A percentile compares a stretch with the other conserved stretches of the same genome.
Evolutionary conservation across 179 eudicot species (phyloP).

Genomic region (Camellia oleifera): DNA sequence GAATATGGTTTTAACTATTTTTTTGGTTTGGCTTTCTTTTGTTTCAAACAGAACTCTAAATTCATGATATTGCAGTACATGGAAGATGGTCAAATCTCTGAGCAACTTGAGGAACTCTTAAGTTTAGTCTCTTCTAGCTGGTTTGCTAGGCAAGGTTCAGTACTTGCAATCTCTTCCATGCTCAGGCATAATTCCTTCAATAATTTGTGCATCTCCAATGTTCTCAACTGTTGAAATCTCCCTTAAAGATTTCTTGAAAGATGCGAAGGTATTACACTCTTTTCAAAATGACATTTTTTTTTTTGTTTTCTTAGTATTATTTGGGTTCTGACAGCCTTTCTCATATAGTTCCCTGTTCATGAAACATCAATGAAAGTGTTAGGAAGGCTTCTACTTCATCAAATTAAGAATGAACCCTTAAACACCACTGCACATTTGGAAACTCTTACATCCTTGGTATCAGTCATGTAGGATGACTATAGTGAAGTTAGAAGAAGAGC

Average conservation of each 20-base stretch:
- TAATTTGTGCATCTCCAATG: conserved; percentile 51
- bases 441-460: conserved; percentile 54
- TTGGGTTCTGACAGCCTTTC: conserved; percentile 17
- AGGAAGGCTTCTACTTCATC: conserved; percentile 75
- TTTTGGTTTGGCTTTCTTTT: background rate
- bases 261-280: conserved; percentile 69
- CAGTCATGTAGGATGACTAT: conserved; percentile 86
- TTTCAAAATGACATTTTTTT: conserved; percentile 6
- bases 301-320: background rate
- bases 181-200: conserved; percentile 65
- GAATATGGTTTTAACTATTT: background rate
- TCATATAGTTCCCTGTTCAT: conserved; percentile 80
- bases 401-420: conserved; percentile 52
- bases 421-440: conserved; percentile 45
- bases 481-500: conserved; percentile 98
- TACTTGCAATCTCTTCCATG: conserved; percentile 72
- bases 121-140: conserved; percentile 67
- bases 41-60: background rate
- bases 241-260: conserved; percentile 61
- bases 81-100: conserved; percentile 59
- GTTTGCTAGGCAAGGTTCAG: conserved; percentile 79
- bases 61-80: conserved; percentile 55
- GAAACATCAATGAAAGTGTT: conserved; percentile 80
- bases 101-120: conserved; percentile 58
- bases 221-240: conserved; percentile 40